phyloP scores from a whole-genome alignment of 768 basidiomycete species.

The Hypholoma fasciculare region DNA sequence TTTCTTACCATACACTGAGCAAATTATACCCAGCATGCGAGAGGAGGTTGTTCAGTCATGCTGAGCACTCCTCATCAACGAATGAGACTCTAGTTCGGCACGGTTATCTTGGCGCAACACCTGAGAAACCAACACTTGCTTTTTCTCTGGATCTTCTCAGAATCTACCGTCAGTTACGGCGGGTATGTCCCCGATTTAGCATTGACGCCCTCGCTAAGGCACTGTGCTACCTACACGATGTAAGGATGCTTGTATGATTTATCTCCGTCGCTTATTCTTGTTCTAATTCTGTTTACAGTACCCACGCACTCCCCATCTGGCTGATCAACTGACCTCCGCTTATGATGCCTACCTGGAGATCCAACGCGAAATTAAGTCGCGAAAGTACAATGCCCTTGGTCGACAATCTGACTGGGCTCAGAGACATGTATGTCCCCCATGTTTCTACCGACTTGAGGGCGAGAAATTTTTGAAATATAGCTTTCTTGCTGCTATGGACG shows the following conservation, averaged over 20 bases:
- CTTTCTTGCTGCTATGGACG: slow-evolving; percentile 26
- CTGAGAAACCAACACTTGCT: not conserved
- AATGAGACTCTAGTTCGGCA: not conserved
- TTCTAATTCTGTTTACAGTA: no score
- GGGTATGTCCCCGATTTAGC: slow-evolving; percentile 3
- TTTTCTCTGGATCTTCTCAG: not conserved
- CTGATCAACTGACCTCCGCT: slow-evolving; percentile 8
- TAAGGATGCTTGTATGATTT: no score
- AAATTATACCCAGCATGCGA: no score
- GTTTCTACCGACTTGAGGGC: slow-evolving; percentile 19
- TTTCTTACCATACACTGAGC: no score
- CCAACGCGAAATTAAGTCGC: not conserved
- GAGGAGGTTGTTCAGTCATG: no score
- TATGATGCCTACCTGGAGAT: slow-evolving; percentile 4
- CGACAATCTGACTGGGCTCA: not conserved
- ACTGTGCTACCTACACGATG: slow-evolving; percentile 1
- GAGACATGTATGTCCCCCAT: slow-evolving; percentile 16
- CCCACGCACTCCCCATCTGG: no score
- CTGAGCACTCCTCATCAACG: no score
- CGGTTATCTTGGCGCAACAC: slow-evolving; percentile 1
- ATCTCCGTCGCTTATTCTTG: not conserved
- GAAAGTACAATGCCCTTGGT: not conserved
- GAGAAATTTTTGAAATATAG: slow-evolving; percentile 11
- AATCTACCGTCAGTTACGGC: not conserved
- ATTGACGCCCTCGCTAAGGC: not conserved